Conservation (phyloP, 2,329 filamentous ascomycete species). For the Grosmannia huntii region DNA sequence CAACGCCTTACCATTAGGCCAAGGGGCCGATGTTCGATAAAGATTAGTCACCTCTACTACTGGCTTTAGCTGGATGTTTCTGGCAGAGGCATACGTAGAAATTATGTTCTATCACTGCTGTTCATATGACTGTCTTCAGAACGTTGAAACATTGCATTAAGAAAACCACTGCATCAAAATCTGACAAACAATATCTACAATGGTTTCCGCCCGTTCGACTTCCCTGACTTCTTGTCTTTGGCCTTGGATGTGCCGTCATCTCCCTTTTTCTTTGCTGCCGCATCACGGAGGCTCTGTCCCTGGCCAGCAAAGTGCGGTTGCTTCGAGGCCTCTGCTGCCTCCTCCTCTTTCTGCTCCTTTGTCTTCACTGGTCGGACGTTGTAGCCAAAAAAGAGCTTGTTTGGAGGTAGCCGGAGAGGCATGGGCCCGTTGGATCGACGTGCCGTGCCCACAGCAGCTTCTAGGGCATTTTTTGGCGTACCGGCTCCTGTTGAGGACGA, state of each 20-base stretch:
- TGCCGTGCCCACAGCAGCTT: slow-evolving; percentile 19
- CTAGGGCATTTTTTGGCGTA: slow-evolving; percentile 49
- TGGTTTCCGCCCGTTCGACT: slow-evolving; percentile 31
- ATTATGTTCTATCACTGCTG: not conserved
- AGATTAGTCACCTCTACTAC: not conserved
- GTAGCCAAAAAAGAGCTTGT: slow-evolving; percentile 95
- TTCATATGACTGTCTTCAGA: too few relatives aligned
- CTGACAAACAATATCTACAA: slow-evolving; percentile 7
- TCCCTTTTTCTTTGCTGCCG: slow-evolving; percentile 56
- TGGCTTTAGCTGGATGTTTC: not conserved
- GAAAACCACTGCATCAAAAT: not conserved
- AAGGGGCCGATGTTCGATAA: not conserved
- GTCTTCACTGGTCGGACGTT: slow-evolving; percentile 81
- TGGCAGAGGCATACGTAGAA: too few relatives aligned
- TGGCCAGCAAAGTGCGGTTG: slow-evolving; percentile 72
- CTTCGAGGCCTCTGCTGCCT: slow-evolving; percentile 49
- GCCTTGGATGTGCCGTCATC: slow-evolving; percentile 25
- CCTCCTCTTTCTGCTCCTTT: slow-evolving; percentile 55
- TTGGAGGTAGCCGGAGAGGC: slow-evolving; percentile 69
- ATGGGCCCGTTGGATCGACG: slow-evolving; percentile 64
- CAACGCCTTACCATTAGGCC: slow-evolving; percentile 5
- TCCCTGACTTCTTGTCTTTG: slow-evolving; percentile 34
- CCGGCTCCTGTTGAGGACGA: not conserved
- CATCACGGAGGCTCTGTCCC: slow-evolving; percentile 59
- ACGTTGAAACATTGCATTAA: not conserved